Evolutionary conservation across 306 rosid species (phyloP).

Genomic region (Dryas drummondii): DNA sequence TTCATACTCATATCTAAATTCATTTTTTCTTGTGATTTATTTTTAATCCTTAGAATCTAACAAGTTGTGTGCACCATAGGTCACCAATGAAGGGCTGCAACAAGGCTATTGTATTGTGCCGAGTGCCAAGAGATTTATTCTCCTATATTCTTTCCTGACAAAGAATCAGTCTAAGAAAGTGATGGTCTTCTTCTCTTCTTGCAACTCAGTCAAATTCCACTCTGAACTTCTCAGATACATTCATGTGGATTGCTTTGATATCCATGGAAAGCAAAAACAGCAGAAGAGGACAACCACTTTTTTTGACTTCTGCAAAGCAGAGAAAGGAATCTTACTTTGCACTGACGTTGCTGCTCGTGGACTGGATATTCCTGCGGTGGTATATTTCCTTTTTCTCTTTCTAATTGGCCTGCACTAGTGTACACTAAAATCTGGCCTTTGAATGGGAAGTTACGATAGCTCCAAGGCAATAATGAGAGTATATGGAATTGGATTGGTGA

Average conservation of each 20-base stretch:
- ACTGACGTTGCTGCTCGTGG: constrained; percentile 99
- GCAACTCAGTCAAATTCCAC: constrained; percentile 91
- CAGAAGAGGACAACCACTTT: constrained; percentile 71
- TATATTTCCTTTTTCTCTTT: constrained; percentile 26
- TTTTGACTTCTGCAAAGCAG: constrained; percentile 79
- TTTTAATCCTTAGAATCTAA: constrained; percentile 22
- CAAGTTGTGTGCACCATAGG: constrained; percentile 43
- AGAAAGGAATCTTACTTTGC: constrained; percentile 88
- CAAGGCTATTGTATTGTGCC: constrained; percentile 95
- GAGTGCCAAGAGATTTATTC: constrained; percentile 71
- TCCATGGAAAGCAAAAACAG: constrained; percentile 96
- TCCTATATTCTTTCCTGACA: constrained; percentile 80
- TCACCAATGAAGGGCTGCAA: constrained; percentile 92
- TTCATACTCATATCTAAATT: neutral
- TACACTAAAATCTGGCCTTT: no score
- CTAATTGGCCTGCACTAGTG: neutral
- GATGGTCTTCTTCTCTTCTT: constrained; percentile 97
- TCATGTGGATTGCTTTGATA: constrained; percentile 70
- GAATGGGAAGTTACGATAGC: no score
- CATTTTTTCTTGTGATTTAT: constrained; percentile 14
- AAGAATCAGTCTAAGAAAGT: constrained; percentile 72
- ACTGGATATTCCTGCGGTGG: constrained; percentile 87
- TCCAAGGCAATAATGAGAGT: no score
- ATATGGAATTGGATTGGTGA: no score
- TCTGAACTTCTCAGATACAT: constrained; percentile 74